Conservation (phyloP, 2,329 filamentous ascomycete species). For the Botryotinia globosa region DNA sequence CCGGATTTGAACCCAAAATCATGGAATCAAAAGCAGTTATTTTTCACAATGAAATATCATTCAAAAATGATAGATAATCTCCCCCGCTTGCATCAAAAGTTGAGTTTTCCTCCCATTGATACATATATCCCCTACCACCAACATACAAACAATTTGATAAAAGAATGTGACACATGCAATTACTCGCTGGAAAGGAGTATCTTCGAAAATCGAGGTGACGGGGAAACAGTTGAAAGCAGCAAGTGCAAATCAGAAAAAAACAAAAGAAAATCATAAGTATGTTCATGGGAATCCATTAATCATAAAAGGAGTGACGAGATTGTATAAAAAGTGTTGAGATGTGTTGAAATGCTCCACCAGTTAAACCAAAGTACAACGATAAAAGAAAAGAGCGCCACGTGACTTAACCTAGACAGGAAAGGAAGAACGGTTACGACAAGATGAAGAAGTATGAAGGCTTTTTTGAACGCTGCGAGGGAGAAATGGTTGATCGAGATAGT, state of each 20-base stretch:
- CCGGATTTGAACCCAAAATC: slow-evolving; percentile 1
- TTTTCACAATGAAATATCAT: slow-evolving; percentile 6
- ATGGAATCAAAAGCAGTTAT: neutral
- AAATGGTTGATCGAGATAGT: neutral
- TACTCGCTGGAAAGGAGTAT: slow-evolving; percentile 15
- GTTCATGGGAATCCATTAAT: slow-evolving; percentile 15
- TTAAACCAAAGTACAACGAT: slow-evolving; percentile 13
- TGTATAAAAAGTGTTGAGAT: slow-evolving; percentile 4
- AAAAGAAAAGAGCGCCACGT: neutral
- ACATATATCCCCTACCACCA: slow-evolving; percentile 8
- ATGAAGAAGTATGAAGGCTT: slow-evolving; percentile 6
- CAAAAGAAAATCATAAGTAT: slow-evolving; percentile 17
- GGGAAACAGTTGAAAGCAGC: slow-evolving; percentile 3
- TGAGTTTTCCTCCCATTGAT: slow-evolving; percentile 7
- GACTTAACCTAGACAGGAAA: slow-evolving; percentile 7
- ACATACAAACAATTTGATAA: neutral
- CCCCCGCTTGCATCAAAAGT: neutral
- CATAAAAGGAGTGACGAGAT: slow-evolving; percentile 11
- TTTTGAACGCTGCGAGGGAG: neutral
- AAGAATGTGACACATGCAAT: neutral
- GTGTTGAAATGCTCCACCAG: neutral
- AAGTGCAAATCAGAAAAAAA: neutral
- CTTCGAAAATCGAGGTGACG: slow-evolving; percentile 4
- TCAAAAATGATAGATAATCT: slow-evolving; percentile 7
- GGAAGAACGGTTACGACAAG: neutral